phyloP scores from a whole-genome alignment of 441 rosid species.

The Arabidopsis lyrata region DNA sequence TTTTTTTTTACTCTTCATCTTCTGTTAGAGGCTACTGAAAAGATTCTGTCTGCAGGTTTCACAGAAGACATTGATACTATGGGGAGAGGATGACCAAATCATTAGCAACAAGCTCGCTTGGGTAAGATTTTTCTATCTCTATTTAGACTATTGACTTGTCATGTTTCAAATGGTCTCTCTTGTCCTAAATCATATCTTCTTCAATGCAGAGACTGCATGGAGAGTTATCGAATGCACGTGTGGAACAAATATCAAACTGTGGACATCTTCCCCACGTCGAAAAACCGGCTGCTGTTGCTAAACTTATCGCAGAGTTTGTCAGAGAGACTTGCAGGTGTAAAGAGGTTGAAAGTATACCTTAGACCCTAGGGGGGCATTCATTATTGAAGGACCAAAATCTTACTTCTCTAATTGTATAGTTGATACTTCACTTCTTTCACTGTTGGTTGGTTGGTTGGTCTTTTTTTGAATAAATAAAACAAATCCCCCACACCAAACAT shows the following conservation, averaged over 20 bases:
- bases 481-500: conserved; percentile 3
- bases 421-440: conserved; percentile 40
- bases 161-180: conserved; percentile 6
- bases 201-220: conserved; percentile 68
- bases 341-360: conserved; percentile 44
- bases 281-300: conserved; percentile 61
- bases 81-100: conserved; percentile 87
- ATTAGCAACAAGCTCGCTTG: conserved; percentile 73
- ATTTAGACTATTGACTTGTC: too few species aligned
- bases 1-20: neutral
- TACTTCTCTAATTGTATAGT: conserved; percentile 1
- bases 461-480: conserved; percentile 6
- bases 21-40: conserved; percentile 18
- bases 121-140: conserved; percentile 51
- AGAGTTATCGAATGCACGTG: conserved; percentile 66
- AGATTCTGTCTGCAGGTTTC: conserved; percentile 54
- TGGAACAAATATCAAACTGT: conserved; percentile 71
- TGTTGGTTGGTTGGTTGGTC: conserved; percentile 45
- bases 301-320: conserved; percentile 63
- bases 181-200: conserved; percentile 2
- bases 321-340: conserved; percentile 39
- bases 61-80: conserved; percentile 74
- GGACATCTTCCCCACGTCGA: conserved; percentile 94
- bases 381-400: conserved; percentile 29
- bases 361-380: neutral